Evolutionary conservation across 805 yeast genomes (phyloP).

Genomic region (Limtongia smithiae): DNA sequence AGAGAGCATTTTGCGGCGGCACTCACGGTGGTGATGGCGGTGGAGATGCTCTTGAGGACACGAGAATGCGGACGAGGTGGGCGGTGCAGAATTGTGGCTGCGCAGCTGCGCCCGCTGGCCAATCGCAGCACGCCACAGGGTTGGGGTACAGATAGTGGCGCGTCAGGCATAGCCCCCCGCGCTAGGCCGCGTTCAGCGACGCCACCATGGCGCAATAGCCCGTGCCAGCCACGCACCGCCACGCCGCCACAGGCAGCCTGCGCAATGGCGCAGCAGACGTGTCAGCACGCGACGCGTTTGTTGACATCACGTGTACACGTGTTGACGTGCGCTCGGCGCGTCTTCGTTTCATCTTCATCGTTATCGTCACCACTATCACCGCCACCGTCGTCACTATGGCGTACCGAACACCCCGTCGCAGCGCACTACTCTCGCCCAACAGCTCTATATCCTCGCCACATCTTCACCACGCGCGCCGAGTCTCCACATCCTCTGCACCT

Average conservation of each 20-base stretch:
- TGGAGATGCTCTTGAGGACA: neutral
- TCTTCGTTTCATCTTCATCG: too few species aligned
- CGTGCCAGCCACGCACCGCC: neutral
- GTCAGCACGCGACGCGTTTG: neutral
- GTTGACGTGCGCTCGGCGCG: neutral
- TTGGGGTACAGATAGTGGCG: too few species aligned
- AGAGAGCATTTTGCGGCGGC: slow-evolving; percentile 6
- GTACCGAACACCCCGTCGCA: too few species aligned
- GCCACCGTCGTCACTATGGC: too few species aligned
- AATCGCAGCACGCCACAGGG: neutral
- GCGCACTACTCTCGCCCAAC: too few species aligned
- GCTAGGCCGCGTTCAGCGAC: too few species aligned
- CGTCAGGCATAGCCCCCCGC: neutral
- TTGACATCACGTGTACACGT: neutral
- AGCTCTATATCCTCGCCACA: neutral
- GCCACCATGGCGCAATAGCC: slow-evolving; percentile 12
- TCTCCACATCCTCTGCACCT: neutral
- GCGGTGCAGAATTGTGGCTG: slow-evolving; percentile 9
- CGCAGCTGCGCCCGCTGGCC: slow-evolving; percentile 1
- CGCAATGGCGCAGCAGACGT: neutral
- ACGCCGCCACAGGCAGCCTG: neutral
- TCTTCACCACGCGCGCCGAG: too few species aligned
- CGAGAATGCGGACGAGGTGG: slow-evolving; percentile 1
- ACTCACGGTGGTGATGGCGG: neutral
- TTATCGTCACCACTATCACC: too few species aligned